A percentile compares a stretch with the other conserved stretches of the same genome.
Evolutionary conservation across 164 flowering plant species (phyloP).

Genomic region (Dillenia suffruticosa): DNA sequence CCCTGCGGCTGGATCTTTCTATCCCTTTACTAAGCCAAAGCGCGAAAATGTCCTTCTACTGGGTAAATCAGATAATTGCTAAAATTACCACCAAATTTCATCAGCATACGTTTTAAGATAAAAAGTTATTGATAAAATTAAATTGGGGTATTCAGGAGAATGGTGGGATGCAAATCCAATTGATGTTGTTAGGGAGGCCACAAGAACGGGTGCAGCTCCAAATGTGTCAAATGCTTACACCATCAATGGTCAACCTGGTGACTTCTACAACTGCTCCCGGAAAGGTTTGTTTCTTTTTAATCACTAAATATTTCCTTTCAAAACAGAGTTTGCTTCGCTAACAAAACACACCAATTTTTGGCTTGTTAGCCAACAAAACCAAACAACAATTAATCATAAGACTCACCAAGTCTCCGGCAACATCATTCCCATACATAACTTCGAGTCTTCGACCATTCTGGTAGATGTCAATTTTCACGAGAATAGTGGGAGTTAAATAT

Average conservation of each 20-base stretch:
- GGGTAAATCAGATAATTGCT: conserved; percentile 25
- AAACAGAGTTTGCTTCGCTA: not conserved
- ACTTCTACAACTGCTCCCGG: conserved; percentile 75
- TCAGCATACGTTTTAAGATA: no score
- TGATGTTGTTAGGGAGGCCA: conserved; percentile 59
- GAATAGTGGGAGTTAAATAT: no score
- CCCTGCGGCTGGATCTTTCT: conserved; percentile 40
- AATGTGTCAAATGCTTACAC: conserved; percentile 85
- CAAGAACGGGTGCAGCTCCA: conserved; percentile 78
- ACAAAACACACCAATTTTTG: no score
- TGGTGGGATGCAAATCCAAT: conserved; percentile 94
- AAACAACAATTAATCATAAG: no score
- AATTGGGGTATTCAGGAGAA: conserved; percentile 49
- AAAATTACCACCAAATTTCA: no score
- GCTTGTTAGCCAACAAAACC: no score
- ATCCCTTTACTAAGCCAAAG: conserved; percentile 55
- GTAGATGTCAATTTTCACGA: no score
- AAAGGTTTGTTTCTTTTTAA: conserved; percentile 40
- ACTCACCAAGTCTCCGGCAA: no score
- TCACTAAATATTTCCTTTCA: not conserved
- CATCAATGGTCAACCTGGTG: conserved; percentile 95
- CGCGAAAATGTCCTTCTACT: conserved; percentile 47
- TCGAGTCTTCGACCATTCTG: no score
- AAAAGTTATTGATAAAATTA: not conserved
- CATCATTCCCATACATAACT: no score